Base-by-base conservation (phyloP, 139 green algal species). In the Choricystis sp. region DNA sequence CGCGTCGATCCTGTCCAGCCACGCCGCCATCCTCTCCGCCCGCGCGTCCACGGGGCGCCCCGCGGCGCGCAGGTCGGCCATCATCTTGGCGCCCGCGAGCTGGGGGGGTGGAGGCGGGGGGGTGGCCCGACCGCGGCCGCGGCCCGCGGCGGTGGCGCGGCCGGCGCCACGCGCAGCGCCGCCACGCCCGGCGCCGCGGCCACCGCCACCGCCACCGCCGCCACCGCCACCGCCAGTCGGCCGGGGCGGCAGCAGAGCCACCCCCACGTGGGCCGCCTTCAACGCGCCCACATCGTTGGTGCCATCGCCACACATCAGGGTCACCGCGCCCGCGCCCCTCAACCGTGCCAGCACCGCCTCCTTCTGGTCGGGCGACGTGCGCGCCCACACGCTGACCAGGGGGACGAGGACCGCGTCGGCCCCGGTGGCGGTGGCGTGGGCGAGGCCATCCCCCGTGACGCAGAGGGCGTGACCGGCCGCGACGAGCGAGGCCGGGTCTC, bases 251-350 rank as follows among this genome's bases (percentile, higher is more conserved):
- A 95, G 76, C 68, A 95, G 73, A 4, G 88, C 88, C 28, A 95
- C 87, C 9, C 88, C 88, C 48, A 95, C 85, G 65, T 91, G 79
- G n/a, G 82, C 83, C 14, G 59, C 77, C 66, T 98, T 97, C 29
- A 98, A 83, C 1, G 85, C 93, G 3, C 92, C 92, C 24, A 98
- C 92, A 63, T 98, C 92, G 72, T 98, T 98, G 62, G 92, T 98
- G 56, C 92, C 92, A 62, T 98, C 92, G 19, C 92, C 92, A 66
- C 87, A 95, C 92, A 98, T 98, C 9, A 98, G 83, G 29, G 86
- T 90, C 0, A 72, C 75, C 64, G 72, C 74, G 31, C 89, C 93
- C 21, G 65, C 64, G 19, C 56, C 65, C 21, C 90, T 74, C 59
- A 95, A 80, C 29, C 77, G 76, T n/a, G 77, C 80, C n/a, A 97